Evolutionary conservation across 768 basidiomycete genomes (phyloP).

Genomic region (Termitomyces sp.): DNA sequence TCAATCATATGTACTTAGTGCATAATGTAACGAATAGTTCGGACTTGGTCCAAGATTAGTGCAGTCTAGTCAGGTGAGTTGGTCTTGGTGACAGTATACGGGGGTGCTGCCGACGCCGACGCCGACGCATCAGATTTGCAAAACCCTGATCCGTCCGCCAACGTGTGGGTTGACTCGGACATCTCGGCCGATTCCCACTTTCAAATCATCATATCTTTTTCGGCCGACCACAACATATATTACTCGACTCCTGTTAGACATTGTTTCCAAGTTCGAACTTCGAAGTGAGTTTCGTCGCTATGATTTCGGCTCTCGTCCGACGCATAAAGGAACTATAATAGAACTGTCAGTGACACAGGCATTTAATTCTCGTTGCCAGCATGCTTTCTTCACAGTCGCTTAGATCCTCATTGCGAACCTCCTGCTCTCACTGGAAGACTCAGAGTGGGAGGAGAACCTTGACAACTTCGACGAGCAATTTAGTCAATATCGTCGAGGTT

Average conservation of each 20-base stretch:
- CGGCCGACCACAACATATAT: neutral
- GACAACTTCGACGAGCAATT: conserved; percentile 23
- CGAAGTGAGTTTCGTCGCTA: conserved; percentile 3
- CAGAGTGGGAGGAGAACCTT: conserved; percentile 28
- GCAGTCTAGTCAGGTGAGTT: too few relatives aligned
- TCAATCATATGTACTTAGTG: too few relatives aligned
- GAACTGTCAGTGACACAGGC: conserved; percentile 1
- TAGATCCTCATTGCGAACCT: conserved; percentile 8
- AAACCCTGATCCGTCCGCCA: too few relatives aligned
- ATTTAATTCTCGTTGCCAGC: neutral
- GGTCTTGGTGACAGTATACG: too few relatives aligned
- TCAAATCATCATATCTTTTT: neutral
- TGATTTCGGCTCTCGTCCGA: conserved; percentile 13
- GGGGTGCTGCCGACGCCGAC: too few relatives aligned
- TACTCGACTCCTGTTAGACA: neutral
- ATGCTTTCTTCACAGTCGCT: conserved; percentile 9
- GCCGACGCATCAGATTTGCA: too few relatives aligned
- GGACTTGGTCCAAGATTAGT: too few relatives aligned
- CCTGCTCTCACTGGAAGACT: neutral
- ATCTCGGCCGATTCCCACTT: neutral
- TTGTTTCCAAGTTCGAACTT: neutral
- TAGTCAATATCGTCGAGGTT: conserved; percentile 80
- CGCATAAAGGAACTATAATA: conserved; percentile 1
- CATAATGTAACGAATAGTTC: too few relatives aligned
- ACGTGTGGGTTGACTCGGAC: neutral